A percentile compares a stretch with the other conserved stretches of the same genome.
These are phyloP conservation scores for Corymbia calophylla DNA, from an alignment of 441 rosid genomes.

Conservation along the genomic window DNA sequence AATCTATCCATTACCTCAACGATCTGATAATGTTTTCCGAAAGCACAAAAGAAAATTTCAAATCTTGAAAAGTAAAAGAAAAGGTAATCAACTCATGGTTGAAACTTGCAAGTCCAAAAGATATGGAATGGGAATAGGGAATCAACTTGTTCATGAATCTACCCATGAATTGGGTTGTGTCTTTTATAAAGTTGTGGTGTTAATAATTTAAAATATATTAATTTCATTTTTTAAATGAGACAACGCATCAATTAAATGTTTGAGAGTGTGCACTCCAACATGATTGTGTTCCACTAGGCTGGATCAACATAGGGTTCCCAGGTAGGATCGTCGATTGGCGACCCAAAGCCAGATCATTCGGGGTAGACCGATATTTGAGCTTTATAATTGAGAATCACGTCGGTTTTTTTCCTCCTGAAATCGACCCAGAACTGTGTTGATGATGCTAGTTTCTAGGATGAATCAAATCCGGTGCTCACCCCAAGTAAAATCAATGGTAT, in stretches of 20 bases:
- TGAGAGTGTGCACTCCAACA: background rate
- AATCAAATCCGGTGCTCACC: background rate
- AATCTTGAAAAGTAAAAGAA: background rate
- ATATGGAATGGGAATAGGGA: background rate
- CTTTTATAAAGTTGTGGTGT: background rate
- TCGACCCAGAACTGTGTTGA: too few relatives aligned
- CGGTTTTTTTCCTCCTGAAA: background rate
- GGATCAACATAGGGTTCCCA: background rate
- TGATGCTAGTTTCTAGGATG: background rate
- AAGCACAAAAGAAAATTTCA: background rate
- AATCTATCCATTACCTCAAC: background rate
- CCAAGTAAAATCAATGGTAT: background rate
- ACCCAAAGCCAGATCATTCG: fast-evolving
- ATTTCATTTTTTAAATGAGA: background rate
- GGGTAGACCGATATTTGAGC: background rate
- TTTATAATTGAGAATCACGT: background rate
- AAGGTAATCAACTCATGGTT: background rate
- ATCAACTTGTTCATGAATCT: background rate
- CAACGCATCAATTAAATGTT: background rate
- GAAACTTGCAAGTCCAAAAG: background rate
- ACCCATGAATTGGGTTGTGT: background rate
- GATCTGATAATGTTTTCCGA: background rate
- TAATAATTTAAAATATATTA: background rate
- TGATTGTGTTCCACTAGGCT: background rate
- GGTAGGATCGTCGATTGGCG: background rate